phyloP scores from a whole-genome alignment of 257 asterid species.

The Primulina tabacum region DNA sequence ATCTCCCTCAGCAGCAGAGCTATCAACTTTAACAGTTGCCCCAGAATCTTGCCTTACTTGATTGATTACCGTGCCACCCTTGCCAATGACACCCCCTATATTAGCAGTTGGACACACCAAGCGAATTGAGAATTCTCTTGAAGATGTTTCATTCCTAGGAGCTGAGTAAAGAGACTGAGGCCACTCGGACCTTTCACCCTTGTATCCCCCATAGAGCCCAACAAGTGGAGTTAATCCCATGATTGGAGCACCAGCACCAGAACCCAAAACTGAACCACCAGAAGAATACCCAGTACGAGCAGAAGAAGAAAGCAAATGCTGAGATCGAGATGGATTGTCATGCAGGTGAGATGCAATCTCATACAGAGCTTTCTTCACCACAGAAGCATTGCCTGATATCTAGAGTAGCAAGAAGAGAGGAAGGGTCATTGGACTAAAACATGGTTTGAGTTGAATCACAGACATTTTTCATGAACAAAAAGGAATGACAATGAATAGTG shows the following conservation, averaged over 20 bases:
- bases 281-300: conserved; percentile 56
- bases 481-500: neutral
- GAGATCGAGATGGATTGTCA: conserved; percentile 90
- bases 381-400: conserved; percentile 78
- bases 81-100: conserved; percentile 94
- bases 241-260: conserved; percentile 57
- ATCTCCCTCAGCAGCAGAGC: conserved; percentile 74
- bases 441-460: neutral
- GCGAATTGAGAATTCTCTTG: conserved; percentile 77
- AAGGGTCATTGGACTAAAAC: neutral
- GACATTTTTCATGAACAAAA: neutral
- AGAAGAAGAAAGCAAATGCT: conserved; percentile 75
- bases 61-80: conserved; percentile 79
- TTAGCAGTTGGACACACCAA: conserved; percentile 74
- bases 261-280: conserved; percentile 63
- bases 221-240: conserved; percentile 75
- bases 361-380: conserved; percentile 77
- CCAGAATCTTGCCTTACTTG: conserved; percentile 95
- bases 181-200: conserved; percentile 76
- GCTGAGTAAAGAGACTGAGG: conserved; percentile 63
- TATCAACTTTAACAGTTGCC: conserved; percentile 82
- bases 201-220: conserved; percentile 83
- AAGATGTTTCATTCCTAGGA: conserved; percentile 65
- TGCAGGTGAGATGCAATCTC: conserved; percentile 78
- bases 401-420: conserved; percentile 30